A percentile compares a stretch with the other conserved stretches of the same genome.
Conservation (phyloP, 768 basidiomycete species). For the Suillus bovinus region DNA sequence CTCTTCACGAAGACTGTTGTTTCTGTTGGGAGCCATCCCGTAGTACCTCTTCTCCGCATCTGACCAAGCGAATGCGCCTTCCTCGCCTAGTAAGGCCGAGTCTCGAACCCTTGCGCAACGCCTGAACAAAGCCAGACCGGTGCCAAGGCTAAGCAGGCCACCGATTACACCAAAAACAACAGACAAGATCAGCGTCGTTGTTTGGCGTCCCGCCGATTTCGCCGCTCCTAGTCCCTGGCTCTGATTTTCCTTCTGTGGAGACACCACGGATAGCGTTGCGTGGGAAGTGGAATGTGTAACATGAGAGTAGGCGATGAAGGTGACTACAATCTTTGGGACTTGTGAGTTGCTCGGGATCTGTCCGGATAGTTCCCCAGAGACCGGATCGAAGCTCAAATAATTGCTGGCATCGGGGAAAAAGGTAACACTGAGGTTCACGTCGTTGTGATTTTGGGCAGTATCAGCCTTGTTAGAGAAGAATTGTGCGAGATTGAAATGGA, state of each 20-base stretch:
- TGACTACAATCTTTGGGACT: conserved; percentile 44
- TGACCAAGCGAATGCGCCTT: conserved; percentile 56
- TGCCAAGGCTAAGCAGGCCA: conserved; percentile 53
- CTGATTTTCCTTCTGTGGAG: conserved; percentile 39
- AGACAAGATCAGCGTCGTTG: conserved; percentile 56
- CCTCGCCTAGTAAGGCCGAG: conserved; percentile 59
- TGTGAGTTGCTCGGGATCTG: conserved; percentile 50
- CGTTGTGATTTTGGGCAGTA: conserved; percentile 34
- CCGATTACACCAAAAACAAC: conserved; percentile 66
- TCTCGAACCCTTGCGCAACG: conserved; percentile 60
- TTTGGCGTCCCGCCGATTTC: conserved; percentile 45
- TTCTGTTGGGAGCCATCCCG: conserved; percentile 39
- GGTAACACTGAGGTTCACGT: conserved; percentile 54
- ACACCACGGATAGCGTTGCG: conserved; percentile 54
- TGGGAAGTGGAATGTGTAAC: conserved; percentile 73
- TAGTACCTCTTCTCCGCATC: conserved; percentile 73
- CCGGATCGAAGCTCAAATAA: conserved; percentile 56
- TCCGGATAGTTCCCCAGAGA: conserved; percentile 50
- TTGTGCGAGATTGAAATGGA: conserved; percentile 54
- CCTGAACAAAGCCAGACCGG: conserved; percentile 55
- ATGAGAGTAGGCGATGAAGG: conserved; percentile 68
- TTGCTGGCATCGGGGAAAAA: conserved; percentile 52
- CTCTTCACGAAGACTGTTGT: conserved; percentile 12
- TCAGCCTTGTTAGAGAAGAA: conserved; percentile 53
- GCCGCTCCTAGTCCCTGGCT: conserved; percentile 32